Evolutionary conservation across 192 early-diverging fungal species (phyloP).

Genomic region (Coemansia sp.): DNA sequence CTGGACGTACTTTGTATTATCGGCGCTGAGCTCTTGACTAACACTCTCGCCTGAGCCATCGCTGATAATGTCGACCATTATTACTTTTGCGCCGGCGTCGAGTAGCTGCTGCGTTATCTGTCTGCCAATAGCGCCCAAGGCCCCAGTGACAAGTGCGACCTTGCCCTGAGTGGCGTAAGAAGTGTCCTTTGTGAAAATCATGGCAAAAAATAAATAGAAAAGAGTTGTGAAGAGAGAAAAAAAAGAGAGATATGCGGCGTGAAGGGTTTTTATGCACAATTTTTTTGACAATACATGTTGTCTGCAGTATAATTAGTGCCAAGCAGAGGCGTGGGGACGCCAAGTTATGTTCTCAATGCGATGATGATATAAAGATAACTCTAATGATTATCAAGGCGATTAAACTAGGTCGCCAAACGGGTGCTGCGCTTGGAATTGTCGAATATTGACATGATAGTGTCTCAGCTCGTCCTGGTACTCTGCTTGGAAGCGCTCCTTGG

Average conservation of each 20-base stretch:
- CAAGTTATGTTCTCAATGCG: background rate
- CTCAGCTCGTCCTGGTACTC: slow-evolving; percentile 16
- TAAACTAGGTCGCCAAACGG: background rate
- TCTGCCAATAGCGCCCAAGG: slow-evolving; percentile 19
- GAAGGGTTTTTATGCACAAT: too few relatives aligned
- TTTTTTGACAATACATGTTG: background rate
- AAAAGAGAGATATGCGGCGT: background rate
- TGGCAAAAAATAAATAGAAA: background rate
- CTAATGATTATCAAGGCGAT: background rate
- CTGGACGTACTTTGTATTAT: slow-evolving; percentile 9
- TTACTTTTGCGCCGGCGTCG: slow-evolving; percentile 9
- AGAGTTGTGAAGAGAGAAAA: background rate
- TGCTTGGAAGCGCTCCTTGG: slow-evolving; percentile 14
- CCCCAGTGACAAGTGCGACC: slow-evolving; percentile 29
- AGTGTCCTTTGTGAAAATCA: slow-evolving; percentile 6
- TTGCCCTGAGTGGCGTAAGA: slow-evolving; percentile 11
- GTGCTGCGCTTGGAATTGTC: background rate
- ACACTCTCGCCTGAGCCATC: slow-evolving; percentile 4
- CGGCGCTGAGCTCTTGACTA: background rate
- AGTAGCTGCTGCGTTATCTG: slow-evolving; percentile 8
- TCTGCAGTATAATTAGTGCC: background rate
- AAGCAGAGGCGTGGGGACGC: background rate
- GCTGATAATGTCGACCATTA: slow-evolving; percentile 16
- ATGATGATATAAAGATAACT: too few relatives aligned
- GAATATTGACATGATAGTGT: slow-evolving; percentile 16